Base-by-base conservation (phyloP, 2,329 filamentous ascomycete genomes). In the Ophiostoma quercus region DNA sequence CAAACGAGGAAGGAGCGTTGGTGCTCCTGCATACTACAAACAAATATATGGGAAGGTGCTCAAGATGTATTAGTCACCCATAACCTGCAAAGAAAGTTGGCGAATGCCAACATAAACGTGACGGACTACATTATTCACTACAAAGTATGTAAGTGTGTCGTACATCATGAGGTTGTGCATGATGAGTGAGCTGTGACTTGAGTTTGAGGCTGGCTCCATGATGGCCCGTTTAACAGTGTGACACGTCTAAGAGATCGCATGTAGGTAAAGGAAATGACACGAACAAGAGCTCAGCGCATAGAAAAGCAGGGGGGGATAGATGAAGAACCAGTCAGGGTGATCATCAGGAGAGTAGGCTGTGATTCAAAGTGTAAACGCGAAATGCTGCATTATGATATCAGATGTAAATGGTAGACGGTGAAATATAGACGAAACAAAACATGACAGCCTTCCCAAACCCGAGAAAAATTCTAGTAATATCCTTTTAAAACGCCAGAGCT, bases 321-420 rank as follows among this genome's bases (percentile, higher is more conserved):
- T 29, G 25, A 29, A 29, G 25, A 29, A 29, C 25, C 25, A 29
- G 25, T 29, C 25, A 29, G 25, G 25, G 25, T 29, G 25, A 29
- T 29, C 25, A 29, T 29, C 25, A 29, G 25, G 25, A 29, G 25
- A 29, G 25, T 29, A 29, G 25, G 25, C 25, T 29, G 25, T 29
- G 25, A 29, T 29, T 29, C 25, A 29, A 34, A 34, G 16, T 7
- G 5, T n/a, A 47, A 57, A 57, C n/a, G 25, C 25, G 5, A 32
- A 62, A 62, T 62, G 57, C 57, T 62, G 57, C 57, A 62, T 32
- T 29, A 32, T 62, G 57, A 62, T 32, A 62, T 32, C 32, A 62
- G 57, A 39, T 41, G 3, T 14, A 41, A 41, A 62, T 12, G 25
- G 25, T 57, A 19, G 57, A 62, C 8, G 8, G 22, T 29, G 3